Conservation (phyloP, 208 protist species). For the Spironucleus salmonicida region DNA sequence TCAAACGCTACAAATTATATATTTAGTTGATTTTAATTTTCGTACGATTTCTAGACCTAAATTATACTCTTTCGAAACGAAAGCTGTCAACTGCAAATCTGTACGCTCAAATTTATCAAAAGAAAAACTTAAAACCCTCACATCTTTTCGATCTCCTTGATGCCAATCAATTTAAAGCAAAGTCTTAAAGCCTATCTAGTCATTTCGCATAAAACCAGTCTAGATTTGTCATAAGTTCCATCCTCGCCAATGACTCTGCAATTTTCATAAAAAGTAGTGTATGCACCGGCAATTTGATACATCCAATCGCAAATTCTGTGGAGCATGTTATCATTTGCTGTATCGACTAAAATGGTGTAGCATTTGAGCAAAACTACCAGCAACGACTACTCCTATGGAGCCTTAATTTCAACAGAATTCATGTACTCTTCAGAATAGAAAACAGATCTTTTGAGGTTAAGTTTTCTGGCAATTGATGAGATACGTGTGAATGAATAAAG, state of each 20-base stretch:
- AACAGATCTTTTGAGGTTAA: conserved; percentile 58
- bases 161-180: conserved; percentile 69
- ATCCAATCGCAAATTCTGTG: conserved; percentile 78
- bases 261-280: conserved; percentile 73
- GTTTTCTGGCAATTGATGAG: conserved; percentile 64
- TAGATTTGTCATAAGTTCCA: conserved; percentile 48
- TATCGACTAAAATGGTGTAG: conserved; percentile 23
- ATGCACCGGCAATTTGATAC: conserved; percentile 68
- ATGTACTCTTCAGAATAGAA: conserved; percentile 47
- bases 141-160: conserved; percentile 46
- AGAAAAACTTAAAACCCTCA: too few relatives aligned
- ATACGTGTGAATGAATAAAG: conserved; percentile 87
- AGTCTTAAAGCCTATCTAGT: conserved; percentile 64
- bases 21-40: too few relatives aligned
- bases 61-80: too few relatives aligned
- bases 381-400: conserved; percentile 48
- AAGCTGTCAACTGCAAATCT: too few relatives aligned
- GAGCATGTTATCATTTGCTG: conserved; percentile 59
- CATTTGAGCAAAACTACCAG: neutral
- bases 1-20: too few relatives aligned
- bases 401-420: conserved; percentile 59
- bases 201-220: conserved; percentile 59
- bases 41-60: too few relatives aligned
- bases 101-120: too few relatives aligned
- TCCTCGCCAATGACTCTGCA: conserved; percentile 62